Conservation (phyloP, 2,329 filamentous ascomycete genomes). For the Didymella arachidicola region DNA sequence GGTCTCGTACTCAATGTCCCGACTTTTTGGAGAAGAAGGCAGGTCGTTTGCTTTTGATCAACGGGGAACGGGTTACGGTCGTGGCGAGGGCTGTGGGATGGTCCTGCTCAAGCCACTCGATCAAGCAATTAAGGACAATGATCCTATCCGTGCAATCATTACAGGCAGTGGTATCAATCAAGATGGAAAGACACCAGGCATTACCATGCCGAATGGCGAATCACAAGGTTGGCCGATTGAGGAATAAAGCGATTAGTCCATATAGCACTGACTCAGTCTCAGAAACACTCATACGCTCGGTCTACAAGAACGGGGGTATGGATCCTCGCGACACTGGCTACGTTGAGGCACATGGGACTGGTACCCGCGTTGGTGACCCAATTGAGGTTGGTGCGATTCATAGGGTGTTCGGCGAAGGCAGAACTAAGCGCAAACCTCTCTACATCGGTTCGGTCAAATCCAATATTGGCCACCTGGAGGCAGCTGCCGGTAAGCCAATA, state of each 20-base stretch:
- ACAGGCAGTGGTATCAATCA: conserved; percentile 53
- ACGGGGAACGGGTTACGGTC: conserved; percentile 67
- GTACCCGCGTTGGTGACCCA: conserved; percentile 59
- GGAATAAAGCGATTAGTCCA: conserved; percentile 17
- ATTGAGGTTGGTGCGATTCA: conserved; percentile 35
- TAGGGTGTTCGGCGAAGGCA: conserved; percentile 35
- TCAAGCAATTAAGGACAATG: conserved; percentile 65
- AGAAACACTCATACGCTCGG: conserved; percentile 5
- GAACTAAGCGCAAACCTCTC: conserved; percentile 19
- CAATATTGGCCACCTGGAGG: conserved; percentile 53
- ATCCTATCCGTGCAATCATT: conserved; percentile 59
- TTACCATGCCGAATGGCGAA: conserved; percentile 66
- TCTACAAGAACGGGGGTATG: conserved; percentile 35
- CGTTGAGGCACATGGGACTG: conserved; percentile 57
- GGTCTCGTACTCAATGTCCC: conserved; percentile 20
- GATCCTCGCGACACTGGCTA: conserved; percentile 38
- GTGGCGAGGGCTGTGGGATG: conserved; percentile 69
- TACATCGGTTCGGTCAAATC: conserved; percentile 14
- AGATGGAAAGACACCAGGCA: conserved; percentile 65
- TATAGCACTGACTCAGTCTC: not conserved
- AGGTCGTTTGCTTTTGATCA: conserved; percentile 54
- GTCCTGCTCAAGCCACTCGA: conserved; percentile 65
- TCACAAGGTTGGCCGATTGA: conserved; percentile 45
- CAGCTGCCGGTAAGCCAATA: conserved; percentile 38
- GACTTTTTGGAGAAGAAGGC: conserved; percentile 41